phyloP scores from a whole-genome alignment of 805 yeast genomes.

The Ogataea salicorniae region DNA sequence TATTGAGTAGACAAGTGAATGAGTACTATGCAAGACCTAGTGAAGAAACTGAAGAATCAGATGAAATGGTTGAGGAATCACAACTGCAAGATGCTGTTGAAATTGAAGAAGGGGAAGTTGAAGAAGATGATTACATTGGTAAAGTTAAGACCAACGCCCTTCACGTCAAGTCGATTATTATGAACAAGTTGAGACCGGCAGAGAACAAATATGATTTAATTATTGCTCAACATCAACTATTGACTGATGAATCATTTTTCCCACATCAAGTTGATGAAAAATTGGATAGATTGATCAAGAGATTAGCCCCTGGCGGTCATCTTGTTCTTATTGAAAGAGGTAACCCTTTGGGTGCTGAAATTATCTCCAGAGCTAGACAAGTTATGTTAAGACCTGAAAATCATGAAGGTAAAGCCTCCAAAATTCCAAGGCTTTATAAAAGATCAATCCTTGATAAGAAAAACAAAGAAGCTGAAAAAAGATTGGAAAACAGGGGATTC shows the following conservation, averaged over 20 bases:
- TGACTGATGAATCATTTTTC: conserved; percentile 53
- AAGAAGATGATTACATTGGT: conserved; percentile 37
- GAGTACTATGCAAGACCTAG: conserved; percentile 34
- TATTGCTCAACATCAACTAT: conserved; percentile 74
- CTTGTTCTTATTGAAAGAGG: conserved; percentile 83
- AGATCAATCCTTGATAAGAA: conserved; percentile 38
- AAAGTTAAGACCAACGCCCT: conserved; percentile 54
- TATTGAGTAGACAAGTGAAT: conserved; percentile 63
- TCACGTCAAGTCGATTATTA: conserved; percentile 48
- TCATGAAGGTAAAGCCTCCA: conserved; percentile 47
- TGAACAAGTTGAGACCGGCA: conserved; percentile 45
- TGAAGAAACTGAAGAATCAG: conserved; percentile 33
- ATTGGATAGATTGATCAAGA: conserved; percentile 50
- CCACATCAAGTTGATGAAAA: conserved; percentile 71
- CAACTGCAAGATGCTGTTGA: conserved; percentile 4
- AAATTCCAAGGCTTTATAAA: conserved; percentile 65
- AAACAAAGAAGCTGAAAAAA: conserved; percentile 4
- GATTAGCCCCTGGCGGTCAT: conserved; percentile 74
- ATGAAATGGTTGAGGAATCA: conserved; percentile 29
- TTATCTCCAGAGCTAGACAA: conserved; percentile 86
- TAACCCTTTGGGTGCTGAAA: conserved; percentile 82
- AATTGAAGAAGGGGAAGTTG: conserved; percentile 11
- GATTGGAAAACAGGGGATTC: conserved; percentile 1
- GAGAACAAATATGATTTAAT: conserved; percentile 68
- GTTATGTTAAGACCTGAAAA: conserved; percentile 83